phyloP scores from a whole-genome alignment of 768 basidiomycete genomes.

The Lactarius sanguifluus region DNA sequence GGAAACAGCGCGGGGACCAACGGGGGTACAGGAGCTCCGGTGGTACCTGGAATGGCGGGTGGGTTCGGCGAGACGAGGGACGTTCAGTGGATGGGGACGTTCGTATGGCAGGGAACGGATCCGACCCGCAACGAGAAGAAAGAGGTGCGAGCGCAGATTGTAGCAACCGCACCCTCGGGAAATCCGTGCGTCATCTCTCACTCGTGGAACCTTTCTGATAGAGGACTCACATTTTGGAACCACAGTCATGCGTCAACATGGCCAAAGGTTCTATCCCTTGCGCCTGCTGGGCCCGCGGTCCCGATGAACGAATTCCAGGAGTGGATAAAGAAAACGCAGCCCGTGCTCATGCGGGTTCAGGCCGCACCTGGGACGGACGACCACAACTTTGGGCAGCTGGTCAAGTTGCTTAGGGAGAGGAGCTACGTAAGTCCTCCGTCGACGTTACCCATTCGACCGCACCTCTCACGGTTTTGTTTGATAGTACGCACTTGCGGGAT shows the following conservation, averaged over 20 bases:
- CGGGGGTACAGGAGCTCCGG: slow-evolving; percentile 2
- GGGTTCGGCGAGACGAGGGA: not conserved
- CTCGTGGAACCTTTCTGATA: not conserved
- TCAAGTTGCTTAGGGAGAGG: slow-evolving; percentile 25
- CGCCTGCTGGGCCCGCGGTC: slow-evolving; percentile 19
- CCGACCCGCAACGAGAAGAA: slow-evolving; percentile 26
- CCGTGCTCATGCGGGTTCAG: slow-evolving; percentile 20
- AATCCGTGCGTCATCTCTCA: slow-evolving; percentile 20
- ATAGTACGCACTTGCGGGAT: slow-evolving; percentile 28
- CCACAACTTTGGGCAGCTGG: slow-evolving; percentile 17
- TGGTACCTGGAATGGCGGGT: not conserved
- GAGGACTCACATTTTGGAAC: not conserved
- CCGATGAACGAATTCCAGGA: slow-evolving; percentile 26
- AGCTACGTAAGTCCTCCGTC: slow-evolving; percentile 14
- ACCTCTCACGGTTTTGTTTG: not conserved
- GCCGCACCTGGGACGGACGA: slow-evolving; percentile 21
- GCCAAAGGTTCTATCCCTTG: slow-evolving; percentile 23
- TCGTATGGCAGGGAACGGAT: slow-evolving; percentile 27
- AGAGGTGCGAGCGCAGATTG: slow-evolving; percentile 26
- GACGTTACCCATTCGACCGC: not conserved
- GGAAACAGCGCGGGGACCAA: slow-evolving; percentile 3
- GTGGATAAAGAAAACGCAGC: slow-evolving; percentile 20
- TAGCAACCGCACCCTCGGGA: slow-evolving; percentile 16
- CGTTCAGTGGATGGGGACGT: slow-evolving; percentile 23
- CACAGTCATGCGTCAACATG: slow-evolving; percentile 21